Evolutionary conservation across 1,284 basidiomycete species (phyloP).

Genomic region (Ustilago curta): DNA sequence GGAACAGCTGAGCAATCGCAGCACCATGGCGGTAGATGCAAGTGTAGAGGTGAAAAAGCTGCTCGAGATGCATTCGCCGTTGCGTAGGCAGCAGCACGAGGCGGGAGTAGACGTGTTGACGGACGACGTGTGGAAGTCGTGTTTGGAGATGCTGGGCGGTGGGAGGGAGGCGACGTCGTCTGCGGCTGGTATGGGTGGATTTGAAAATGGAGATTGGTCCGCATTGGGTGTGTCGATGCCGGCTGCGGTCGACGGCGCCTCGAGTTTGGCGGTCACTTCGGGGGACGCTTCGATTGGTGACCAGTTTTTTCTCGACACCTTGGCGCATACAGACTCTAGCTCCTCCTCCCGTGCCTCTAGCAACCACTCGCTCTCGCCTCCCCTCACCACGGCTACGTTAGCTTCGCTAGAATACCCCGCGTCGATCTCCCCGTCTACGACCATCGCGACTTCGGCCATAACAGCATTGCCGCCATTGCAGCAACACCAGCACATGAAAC

Average conservation of each 20-base stretch:
- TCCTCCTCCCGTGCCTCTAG: conserved; percentile 20
- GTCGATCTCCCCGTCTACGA: not conserved
- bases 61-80: conserved; percentile 27
- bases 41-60: conserved; percentile 22
- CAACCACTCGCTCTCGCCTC: conserved; percentile 31
- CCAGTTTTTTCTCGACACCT: conserved; percentile 10
- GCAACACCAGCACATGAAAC: not conserved
- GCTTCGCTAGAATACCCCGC: conserved; percentile 17
- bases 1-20: conserved; percentile 38
- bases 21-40: conserved; percentile 34
- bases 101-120: conserved; percentile 11
- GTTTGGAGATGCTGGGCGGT: conserved; percentile 26
- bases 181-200: not conserved
- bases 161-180: conserved; percentile 3
- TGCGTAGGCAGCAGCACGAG: conserved; percentile 5
- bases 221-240: conserved; percentile 1
- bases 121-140: conserved; percentile 40
- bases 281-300: not conserved
- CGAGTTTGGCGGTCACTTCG: not conserved
- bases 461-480: not conserved
- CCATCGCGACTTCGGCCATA: not conserved
- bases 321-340: conserved; percentile 1
- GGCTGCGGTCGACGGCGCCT: not conserved
- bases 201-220: conserved; percentile 1
- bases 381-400: conserved; percentile 15